Evolutionary conservation across 1,284 basidiomycete genomes (phyloP), one percentile per base, ranked within the genome.

Genomic region (Waitea zeae): DNA sequence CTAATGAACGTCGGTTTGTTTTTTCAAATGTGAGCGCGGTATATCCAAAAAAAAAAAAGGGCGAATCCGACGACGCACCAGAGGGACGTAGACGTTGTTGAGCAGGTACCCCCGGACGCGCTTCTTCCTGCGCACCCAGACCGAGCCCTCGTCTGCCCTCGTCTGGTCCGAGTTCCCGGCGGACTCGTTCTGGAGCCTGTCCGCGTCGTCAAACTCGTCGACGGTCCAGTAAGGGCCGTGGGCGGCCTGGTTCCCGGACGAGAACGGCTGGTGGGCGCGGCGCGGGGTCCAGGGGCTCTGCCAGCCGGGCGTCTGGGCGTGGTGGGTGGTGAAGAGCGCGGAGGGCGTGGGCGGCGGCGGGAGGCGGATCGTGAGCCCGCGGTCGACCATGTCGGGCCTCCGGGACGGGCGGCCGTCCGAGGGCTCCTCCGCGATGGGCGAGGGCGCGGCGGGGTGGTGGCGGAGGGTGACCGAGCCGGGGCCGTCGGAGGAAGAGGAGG

Each of bases 1-100:
- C 70, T 93, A 37, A 49, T 46, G 22, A n/a, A n/a, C n/a, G n/a
- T n/a, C n/a, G n/a, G n/a, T n/a, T n/a, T n/a, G n/a, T n/a, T n/a
- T n/a, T n/a, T n/a, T n/a, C n/a, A n/a, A n/a, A n/a, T n/a, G n/a
- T 45, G 41, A 53, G 36, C 43, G 60, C 44, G 17, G 53, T 48
- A 26, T 15, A 52, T 41, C 44, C 37, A 19, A 31, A 44, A 27
- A 31, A 34, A 35, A 33, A 22, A 33, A 29, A 17, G 24, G 33
- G 18, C 9, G 28, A 15, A 33, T 29, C 30, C 28, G 26, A 34
- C n/a, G n/a, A 52, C 67, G 36, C 44, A 83, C 82, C 57, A 86
- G 49, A 36, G 82, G 82, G 35, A 82, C 77, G 50, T 81, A 82
- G 36, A 64, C 53, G 42, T 84, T 81, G 34, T 61, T 66, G 24